These are phyloP conservation scores for Penicillium sp. DNA, from an alignment of 2,329 filamentous ascomycete genomes.

Conservation along the genomic window DNA sequence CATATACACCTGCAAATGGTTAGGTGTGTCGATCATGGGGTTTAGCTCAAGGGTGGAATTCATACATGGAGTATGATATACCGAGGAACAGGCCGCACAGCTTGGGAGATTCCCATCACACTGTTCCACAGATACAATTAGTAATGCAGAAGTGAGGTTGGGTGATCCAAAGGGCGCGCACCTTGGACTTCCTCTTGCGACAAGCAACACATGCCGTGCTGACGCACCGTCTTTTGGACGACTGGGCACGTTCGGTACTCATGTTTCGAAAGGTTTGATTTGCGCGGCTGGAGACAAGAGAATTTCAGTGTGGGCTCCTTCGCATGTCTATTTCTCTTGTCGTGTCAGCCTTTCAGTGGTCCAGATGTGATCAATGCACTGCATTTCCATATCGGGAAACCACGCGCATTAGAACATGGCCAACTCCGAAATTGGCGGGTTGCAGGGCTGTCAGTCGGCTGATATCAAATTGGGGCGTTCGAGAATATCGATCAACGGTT, in stretches of 20 bases:
- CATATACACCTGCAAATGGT: conserved; percentile 75
- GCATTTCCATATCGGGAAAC: conserved; percentile 14
- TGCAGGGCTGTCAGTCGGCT: conserved; percentile 11
- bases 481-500: neutral
- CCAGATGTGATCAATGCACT: conserved; percentile 6
- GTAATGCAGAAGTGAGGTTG: neutral
- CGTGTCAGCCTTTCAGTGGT: conserved; percentile 29
- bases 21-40: conserved; percentile 5
- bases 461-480: neutral
- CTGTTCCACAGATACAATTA: conserved; percentile 33
- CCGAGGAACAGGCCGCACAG: conserved; percentile 93
- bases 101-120: conserved; percentile 90
- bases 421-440: neutral
- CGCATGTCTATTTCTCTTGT: conserved; percentile 27
- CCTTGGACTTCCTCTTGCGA: conserved; percentile 75
- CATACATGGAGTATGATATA: conserved; percentile 63
- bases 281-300: conserved; percentile 7
- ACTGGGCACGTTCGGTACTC: conserved; percentile 31
- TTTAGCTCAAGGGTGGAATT: neutral
- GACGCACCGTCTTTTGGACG: conserved; percentile 71
- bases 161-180: conserved; percentile 20
- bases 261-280: conserved; percentile 26
- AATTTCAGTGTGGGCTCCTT: conserved; percentile 12
- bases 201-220: conserved; percentile 85
- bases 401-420: neutral